Percentiles rank a stretch among this genome's conserved stretches.
These are phyloP conservation scores for Nannizziopsis barbatae DNA, from an alignment of 2,329 filamentous ascomycete species.

Conservation along the genomic window DNA sequence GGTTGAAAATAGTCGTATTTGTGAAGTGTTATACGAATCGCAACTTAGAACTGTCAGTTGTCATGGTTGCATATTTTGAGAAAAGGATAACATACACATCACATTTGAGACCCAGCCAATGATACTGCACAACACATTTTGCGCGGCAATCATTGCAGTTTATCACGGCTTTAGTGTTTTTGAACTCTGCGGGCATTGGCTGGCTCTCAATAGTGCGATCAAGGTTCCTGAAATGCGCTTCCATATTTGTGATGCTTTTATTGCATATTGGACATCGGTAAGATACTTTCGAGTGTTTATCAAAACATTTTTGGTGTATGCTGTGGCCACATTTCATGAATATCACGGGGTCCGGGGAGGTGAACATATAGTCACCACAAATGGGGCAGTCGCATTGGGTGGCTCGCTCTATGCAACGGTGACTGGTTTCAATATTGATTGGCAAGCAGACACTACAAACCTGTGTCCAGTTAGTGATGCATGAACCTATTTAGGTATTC, in stretches of 20 bases:
- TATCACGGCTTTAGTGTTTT: conserved; percentile 66
- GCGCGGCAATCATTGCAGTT: conserved; percentile 92
- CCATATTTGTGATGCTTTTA: conserved; percentile 96
- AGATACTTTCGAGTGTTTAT: conserved; percentile 74
- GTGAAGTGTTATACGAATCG: conserved; percentile 39
- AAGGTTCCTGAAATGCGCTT: conserved; percentile 80
- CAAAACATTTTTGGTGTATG: conserved; percentile 82
- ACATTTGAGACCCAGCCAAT: conserved; percentile 92
- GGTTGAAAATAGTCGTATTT: conserved; percentile 28
- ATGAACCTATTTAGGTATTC: background rate
- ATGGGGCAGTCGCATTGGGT: conserved; percentile 96
- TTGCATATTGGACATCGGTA: conserved; percentile 97
- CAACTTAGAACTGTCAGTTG: conserved; percentile 24
- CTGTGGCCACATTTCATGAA: conserved; percentile 95
- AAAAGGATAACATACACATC: conserved; percentile 36
- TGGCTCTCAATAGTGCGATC: conserved; percentile 78
- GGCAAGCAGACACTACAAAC: conserved; percentile 90
- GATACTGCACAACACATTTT: conserved; percentile 75
- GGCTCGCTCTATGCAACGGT: conserved; percentile 88
- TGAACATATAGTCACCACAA: conserved; percentile 93
- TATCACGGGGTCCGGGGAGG: conserved; percentile 73
- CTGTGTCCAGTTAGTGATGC: conserved; percentile 35
- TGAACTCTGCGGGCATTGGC: conserved; percentile 81
- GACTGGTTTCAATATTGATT: conserved; percentile 69
- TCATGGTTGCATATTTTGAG: background rate